These are phyloP conservation scores for Bipolaris gigantea DNA, from an alignment of 2,329 filamentous ascomycete genomes.

Conservation along the genomic window DNA sequence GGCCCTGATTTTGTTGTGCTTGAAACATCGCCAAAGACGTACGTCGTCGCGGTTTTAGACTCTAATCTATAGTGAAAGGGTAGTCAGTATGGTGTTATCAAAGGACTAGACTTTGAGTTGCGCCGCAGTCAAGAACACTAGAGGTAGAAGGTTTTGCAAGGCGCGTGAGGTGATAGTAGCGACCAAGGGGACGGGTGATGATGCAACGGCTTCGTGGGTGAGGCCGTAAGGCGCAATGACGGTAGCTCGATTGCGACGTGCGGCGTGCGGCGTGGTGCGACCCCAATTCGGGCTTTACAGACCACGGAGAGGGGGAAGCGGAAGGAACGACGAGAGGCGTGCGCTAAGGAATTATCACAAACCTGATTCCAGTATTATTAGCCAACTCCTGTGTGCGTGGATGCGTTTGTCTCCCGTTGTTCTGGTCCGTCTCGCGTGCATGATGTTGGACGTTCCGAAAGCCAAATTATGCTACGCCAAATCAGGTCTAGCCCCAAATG, in stretches of 20 bases:
- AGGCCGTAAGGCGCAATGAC: constrained; percentile 1
- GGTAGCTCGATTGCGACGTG: constrained; percentile 11
- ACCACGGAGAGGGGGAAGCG: constrained; percentile 17
- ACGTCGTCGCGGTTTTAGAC: constrained; percentile 55
- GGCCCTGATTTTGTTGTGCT: constrained; percentile 54
- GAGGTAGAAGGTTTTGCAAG: neutral
- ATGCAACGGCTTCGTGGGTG: neutral
- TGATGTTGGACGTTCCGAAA: constrained; percentile 23
- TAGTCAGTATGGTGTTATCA: constrained; percentile 15
- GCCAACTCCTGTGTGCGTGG: constrained; percentile 1
- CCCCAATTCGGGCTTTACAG: constrained; percentile 21
- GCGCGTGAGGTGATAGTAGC: constrained; percentile 1
- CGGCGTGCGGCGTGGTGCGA: constrained; percentile 13
- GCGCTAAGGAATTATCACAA: constrained; percentile 40
- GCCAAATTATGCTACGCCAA: constrained; percentile 13
- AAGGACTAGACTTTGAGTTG: neutral
- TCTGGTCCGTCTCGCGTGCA: constrained; percentile 18
- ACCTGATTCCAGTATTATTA: constrained; percentile 12
- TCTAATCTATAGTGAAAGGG: constrained; percentile 46
- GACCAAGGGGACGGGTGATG: neutral
- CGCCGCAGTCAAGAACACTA: neutral
- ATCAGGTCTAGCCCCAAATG: constrained; percentile 11
- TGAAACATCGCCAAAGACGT: constrained; percentile 57
- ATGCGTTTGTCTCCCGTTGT: constrained; percentile 8
- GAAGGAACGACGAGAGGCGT: constrained; percentile 53